Conservation (phyloP, 345 rosid species). For the Orychophragmus violaceus region DNA sequence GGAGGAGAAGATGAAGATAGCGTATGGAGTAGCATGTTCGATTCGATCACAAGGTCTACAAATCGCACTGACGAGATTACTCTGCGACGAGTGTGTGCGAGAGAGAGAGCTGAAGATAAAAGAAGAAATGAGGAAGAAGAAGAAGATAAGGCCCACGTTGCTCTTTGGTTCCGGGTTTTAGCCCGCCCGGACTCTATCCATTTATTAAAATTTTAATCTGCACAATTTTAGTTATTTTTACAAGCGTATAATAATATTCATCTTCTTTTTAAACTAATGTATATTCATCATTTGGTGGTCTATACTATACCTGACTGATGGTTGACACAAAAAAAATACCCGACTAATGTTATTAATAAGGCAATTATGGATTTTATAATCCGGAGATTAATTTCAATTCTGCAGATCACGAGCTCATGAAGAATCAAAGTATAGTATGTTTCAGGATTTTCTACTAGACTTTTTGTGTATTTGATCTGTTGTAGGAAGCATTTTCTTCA, state of each 20-base stretch:
- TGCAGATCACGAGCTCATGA: neutral
- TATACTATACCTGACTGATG: neutral
- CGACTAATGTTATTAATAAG: neutral
- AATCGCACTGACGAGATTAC: neutral
- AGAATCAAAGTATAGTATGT: neutral
- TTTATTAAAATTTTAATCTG: neutral
- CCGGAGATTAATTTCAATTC: neutral
- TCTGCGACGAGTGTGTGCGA: neutral
- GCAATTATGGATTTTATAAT: neutral
- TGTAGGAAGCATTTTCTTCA: neutral
- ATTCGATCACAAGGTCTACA: slow-evolving; percentile 13
- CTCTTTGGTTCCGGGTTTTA: slow-evolving; percentile 13
- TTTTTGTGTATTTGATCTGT: neutral
- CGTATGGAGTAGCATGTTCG: slow-evolving; percentile 52
- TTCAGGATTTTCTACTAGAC: neutral
- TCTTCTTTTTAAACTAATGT: neutral
- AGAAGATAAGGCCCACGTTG: slow-evolving; percentile 27
- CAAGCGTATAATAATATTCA: too few relatives aligned
- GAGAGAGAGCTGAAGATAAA: neutral
- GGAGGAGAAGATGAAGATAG: slow-evolving; percentile 35
- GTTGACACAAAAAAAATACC: neutral
- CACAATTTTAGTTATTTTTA: neutral
- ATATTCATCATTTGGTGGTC: neutral
- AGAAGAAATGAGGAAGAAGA: slow-evolving; percentile 4
- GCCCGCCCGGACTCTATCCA: neutral